Evolutionary conservation across 768 basidiomycete genomes (phyloP).

Genomic region (Leccinum ochraceum): DNA sequence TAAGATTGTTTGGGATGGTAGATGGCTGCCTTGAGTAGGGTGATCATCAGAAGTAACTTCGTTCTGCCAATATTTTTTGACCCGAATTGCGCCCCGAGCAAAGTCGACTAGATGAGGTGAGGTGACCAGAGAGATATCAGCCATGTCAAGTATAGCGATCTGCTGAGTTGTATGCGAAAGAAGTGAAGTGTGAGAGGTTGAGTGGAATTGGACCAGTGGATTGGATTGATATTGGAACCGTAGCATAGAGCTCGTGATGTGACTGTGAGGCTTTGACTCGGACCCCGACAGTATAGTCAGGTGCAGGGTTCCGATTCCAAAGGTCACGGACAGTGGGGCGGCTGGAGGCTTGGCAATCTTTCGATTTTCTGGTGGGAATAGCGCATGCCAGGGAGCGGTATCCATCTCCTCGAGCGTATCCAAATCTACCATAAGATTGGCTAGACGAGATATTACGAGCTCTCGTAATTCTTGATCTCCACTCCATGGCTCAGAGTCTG

Average conservation of each 20-base stretch:
- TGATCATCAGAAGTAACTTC: not conserved
- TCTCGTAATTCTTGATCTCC: slow-evolving; percentile 35
- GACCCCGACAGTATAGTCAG: slow-evolving; percentile 24
- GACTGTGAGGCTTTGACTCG: slow-evolving; percentile 23
- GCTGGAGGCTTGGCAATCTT: slow-evolving; percentile 9
- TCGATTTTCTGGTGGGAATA: slow-evolving; percentile 19
- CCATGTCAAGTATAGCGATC: slow-evolving; percentile 37
- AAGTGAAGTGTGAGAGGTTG: slow-evolving; percentile 18
- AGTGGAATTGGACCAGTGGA: slow-evolving; percentile 12
- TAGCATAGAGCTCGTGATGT: slow-evolving; percentile 25
- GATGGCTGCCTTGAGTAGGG: not conserved
- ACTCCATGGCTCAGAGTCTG: slow-evolving; percentile 9
- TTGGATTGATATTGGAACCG: slow-evolving; percentile 26
- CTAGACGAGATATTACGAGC: slow-evolving; percentile 41
- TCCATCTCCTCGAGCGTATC: slow-evolving; percentile 38
- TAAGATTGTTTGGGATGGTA: slow-evolving; percentile 36
- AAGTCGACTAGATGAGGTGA: slow-evolving; percentile 64
- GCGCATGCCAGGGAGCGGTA: slow-evolving; percentile 23
- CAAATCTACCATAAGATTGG: slow-evolving; percentile 41
- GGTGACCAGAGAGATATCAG: slow-evolving; percentile 43
- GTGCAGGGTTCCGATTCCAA: slow-evolving; percentile 19
- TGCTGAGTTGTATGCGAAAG: slow-evolving; percentile 19
- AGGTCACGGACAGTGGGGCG: slow-evolving; percentile 13
- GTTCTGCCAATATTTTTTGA: slow-evolving; percentile 40
- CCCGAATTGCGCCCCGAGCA: slow-evolving; percentile 54